phyloP scores from a whole-genome alignment of 1,139 yeast species.

The Taphrina communis region DNA sequence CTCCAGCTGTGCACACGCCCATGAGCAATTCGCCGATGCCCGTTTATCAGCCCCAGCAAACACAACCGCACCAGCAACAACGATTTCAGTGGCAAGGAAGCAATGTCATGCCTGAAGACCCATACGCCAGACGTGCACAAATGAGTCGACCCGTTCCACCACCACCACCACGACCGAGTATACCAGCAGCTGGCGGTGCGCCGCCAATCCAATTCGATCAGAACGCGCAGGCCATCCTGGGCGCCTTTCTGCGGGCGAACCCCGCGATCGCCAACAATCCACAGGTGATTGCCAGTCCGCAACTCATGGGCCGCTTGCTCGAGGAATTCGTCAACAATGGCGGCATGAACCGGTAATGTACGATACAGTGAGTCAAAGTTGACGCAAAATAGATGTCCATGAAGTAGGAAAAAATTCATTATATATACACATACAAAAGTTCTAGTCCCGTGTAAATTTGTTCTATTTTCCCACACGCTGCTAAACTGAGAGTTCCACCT shows the following conservation, averaged over 20 bases:
- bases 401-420: too few relatives aligned
- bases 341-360: constrained; percentile 18
- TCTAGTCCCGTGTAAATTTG: too few relatives aligned
- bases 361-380: background rate
- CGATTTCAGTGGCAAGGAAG: background rate
- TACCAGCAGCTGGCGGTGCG: background rate
- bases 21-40: background rate
- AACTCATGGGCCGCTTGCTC: constrained; percentile 27
- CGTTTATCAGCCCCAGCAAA: background rate
- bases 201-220: constrained; percentile 23
- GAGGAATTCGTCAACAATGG: constrained; percentile 28
- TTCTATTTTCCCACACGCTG: background rate
- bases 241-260: constrained; percentile 33
- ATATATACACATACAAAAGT: background rate
- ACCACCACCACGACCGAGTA: background rate
- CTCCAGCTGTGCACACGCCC: constrained; percentile 4
- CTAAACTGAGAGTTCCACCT: constrained; percentile 64
- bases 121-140: constrained; percentile 21
- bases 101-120: constrained; percentile 8
- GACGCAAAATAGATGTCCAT: too few relatives aligned
- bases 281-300: constrained; percentile 34
- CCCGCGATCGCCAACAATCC: constrained; percentile 34
- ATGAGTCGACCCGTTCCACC: background rate
- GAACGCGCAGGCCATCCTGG: constrained; percentile 27
- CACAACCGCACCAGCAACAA: constrained; percentile 2